Conservation (phyloP, 2,329 filamentous ascomycete species). For the Claviceps maximensis region DNA sequence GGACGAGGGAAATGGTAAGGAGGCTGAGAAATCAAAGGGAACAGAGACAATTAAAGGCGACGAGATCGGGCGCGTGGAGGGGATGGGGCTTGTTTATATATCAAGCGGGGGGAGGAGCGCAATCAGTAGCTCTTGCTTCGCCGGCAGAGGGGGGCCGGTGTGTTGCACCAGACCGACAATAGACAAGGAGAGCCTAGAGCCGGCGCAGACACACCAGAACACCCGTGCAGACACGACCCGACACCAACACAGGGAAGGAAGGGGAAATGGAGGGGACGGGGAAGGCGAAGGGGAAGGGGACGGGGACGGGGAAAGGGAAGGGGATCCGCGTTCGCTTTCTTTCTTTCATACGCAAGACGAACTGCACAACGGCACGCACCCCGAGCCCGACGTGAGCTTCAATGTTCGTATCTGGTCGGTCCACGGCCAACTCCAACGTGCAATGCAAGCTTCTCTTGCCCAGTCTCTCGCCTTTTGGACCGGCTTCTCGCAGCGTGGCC, state of each 20-base stretch:
- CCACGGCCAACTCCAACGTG: neutral
- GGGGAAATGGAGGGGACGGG: too few species aligned
- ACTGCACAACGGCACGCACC: too few species aligned
- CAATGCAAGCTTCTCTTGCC: neutral
- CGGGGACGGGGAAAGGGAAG: too few species aligned
- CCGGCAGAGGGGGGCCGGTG: neutral
- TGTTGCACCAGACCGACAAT: neutral
- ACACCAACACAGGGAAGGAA: neutral
- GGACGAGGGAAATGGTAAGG: slow-evolving; percentile 14
- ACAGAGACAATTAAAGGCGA: slow-evolving; percentile 22
- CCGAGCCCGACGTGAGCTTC: slow-evolving; percentile 3
- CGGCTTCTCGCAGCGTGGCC: too few species aligned
- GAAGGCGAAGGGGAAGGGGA: too few species aligned
- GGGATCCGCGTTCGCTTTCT: neutral
- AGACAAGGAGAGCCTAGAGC: neutral
- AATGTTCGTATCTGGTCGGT: too few species aligned
- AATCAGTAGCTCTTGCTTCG: slow-evolving; percentile 32
- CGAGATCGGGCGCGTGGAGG: slow-evolving; percentile 39
- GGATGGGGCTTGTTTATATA: slow-evolving; percentile 47
- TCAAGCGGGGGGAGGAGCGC: slow-evolving; percentile 40
- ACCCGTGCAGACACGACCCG: neutral
- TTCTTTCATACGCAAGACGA: too few species aligned
- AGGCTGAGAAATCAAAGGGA: slow-evolving; percentile 7
- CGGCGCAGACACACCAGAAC: neutral
- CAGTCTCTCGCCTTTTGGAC: neutral